These are phyloP conservation scores for Alternaria sp. DNA, from an alignment of 2,329 filamentous ascomycete species.

Conservation along the genomic window DNA sequence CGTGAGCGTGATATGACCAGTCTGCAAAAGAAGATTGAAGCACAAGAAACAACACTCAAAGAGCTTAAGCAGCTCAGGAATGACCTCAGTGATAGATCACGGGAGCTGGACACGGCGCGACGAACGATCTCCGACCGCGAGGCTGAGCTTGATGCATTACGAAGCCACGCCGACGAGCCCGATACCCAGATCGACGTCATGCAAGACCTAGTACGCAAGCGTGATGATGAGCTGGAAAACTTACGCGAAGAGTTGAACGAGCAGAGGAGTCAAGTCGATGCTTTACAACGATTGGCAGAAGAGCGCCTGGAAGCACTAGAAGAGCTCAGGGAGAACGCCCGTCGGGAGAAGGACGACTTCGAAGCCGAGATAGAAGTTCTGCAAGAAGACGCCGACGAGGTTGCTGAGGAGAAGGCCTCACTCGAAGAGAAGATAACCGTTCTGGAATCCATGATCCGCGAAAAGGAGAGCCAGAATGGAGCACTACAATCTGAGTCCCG, in stretches of 20 bases:
- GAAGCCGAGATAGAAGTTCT: slow-evolving; percentile 65
- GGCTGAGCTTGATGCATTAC: slow-evolving; percentile 49
- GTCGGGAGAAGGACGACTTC: slow-evolving; percentile 57
- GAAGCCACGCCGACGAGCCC: slow-evolving; percentile 49
- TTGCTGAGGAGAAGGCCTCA: slow-evolving; percentile 61
- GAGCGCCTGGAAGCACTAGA: slow-evolving; percentile 58
- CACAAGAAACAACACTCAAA: slow-evolving; percentile 40
- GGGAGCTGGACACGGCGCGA: slow-evolving; percentile 49
- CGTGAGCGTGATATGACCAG: slow-evolving; percentile 46
- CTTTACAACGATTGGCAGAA: slow-evolving; percentile 46
- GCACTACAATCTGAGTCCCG: slow-evolving; percentile 50
- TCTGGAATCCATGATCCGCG: slow-evolving; percentile 48
- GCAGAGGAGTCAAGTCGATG: slow-evolving; percentile 44
- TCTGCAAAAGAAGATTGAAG: slow-evolving; percentile 45
- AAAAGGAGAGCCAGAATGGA: slow-evolving; percentile 46
- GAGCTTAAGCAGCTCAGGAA: slow-evolving; percentile 43
- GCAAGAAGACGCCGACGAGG: slow-evolving; percentile 55
- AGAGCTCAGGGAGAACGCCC: slow-evolving; percentile 60
- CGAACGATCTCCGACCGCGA: slow-evolving; percentile 49
- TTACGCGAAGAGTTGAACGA: slow-evolving; percentile 57
- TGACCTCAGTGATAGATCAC: slow-evolving; percentile 44
- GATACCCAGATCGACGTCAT: slow-evolving; percentile 54
- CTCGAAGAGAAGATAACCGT: slow-evolving; percentile 65
- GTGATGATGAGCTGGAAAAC: slow-evolving; percentile 62
- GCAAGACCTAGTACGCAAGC: slow-evolving; percentile 54